Conservation (phyloP, 2,329 filamentous ascomycete genomes). For the Neocatenulostroma microsporum region DNA sequence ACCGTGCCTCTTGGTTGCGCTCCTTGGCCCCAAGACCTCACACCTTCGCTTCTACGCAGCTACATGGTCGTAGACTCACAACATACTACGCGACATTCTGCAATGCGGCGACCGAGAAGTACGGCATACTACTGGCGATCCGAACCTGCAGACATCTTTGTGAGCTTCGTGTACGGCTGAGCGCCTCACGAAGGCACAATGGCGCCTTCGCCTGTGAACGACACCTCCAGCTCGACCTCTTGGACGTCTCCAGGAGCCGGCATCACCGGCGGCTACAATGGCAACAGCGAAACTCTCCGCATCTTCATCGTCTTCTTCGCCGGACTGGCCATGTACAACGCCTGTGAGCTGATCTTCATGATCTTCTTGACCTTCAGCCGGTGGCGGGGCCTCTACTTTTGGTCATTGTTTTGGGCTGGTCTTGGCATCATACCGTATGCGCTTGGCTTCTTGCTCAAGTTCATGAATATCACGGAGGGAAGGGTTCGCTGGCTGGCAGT, state of each 20-base stretch:
- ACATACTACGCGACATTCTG: no score
- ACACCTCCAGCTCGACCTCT: slow-evolving; percentile 2
- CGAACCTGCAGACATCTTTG: no score
- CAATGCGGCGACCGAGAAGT: no score
- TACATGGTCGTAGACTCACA: no score
- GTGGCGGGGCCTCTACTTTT: slow-evolving; percentile 44
- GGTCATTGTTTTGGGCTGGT: slow-evolving; percentile 39
- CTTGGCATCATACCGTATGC: slow-evolving; percentile 41
- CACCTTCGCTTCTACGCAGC: no score
- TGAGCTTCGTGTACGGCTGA: no score
- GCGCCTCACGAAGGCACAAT: no score
- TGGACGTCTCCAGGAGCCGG: slow-evolving; percentile 25
- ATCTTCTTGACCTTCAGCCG: slow-evolving; percentile 43
- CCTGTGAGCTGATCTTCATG: slow-evolving; percentile 40
- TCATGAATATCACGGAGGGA: slow-evolving; percentile 31
- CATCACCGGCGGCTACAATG: slow-evolving; percentile 23
- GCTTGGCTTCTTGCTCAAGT: slow-evolving; percentile 42
- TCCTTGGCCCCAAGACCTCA: no score
- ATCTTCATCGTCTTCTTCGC: slow-evolving; percentile 25
- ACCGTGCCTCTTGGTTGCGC: no score
- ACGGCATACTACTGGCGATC: no score
- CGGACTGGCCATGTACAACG: slow-evolving; percentile 32
- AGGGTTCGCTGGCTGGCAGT: slow-evolving; percentile 16
- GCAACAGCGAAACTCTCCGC: slow-evolving; percentile 20
- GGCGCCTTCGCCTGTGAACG: slow-evolving; percentile 1